Evolutionary conservation across 1,284 basidiomycete species (phyloP), one percentile per base, ranked within the genome.

Genomic region (Fomitopsis palustris): DNA sequence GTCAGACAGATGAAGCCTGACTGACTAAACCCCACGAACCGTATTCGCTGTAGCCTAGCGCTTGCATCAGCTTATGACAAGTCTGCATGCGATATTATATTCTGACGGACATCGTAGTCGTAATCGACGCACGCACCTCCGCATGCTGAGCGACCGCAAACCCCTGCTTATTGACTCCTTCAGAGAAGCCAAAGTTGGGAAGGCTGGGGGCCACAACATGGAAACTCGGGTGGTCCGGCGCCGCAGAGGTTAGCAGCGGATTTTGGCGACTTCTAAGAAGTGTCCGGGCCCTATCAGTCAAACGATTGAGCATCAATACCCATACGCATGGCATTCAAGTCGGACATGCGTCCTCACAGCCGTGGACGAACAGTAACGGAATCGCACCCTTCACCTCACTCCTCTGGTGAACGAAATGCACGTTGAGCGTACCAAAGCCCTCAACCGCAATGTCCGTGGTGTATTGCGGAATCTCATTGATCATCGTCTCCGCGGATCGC

Each of bases 401-500:
- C 67, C 67, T 70, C 59, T 77, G 62, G 60, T 81, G 78, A 2
- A 81, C 63, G 54, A 79, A 81, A 58, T 81, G 80, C 5, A 79
- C 70, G 53, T 76, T 74, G 49, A 81, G 64, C 2, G 65, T 61
- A 0, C 72, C 77, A 43, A 75, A 76, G 3, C 63, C 69, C 0
- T 76, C 71, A 0, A 80, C 70, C 2, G 69, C 62, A 47, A 80
- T 71, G 55, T 76, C 71, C 14, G 69, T 65, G 0, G 76, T 81
- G 65, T 77, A 81, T 70, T 77, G 77, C 12, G 80, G 78, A 0
- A 82, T 56, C 31, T 69, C 64, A 58, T 81, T 81, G 57, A 82
- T 65, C 4, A 64, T 63, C 0, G 64, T 67, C 53, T 81, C 79
- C 14, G 73, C 65, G n/a, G 63, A 68, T 47, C 74, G 72, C 80